Evolutionary conservation across 768 basidiomycete species (phyloP).

Genomic region (Boletus reticuloceps): DNA sequence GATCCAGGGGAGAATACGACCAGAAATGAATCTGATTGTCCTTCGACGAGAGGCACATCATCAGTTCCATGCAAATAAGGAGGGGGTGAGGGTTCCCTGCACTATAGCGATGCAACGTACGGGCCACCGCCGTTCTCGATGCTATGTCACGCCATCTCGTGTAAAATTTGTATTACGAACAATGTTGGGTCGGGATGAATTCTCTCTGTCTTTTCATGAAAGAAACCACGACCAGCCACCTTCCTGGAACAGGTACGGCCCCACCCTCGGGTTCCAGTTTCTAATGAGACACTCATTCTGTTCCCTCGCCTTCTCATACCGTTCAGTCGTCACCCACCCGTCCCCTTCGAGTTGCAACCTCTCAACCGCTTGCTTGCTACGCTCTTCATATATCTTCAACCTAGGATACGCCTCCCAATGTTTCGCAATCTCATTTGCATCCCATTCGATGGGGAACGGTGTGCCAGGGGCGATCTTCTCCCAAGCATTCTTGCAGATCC

Average conservation of each 20-base stretch:
- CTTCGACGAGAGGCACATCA: constrained; percentile 12
- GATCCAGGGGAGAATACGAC: constrained; percentile 72
- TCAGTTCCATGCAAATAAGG: constrained; percentile 28
- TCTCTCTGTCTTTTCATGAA: neutral
- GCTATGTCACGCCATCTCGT: too few relatives aligned
- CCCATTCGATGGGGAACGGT: neutral
- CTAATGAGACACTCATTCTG: neutral
- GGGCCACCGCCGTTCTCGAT: neutral
- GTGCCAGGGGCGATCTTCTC: too few relatives aligned
- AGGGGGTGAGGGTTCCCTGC: too few relatives aligned
- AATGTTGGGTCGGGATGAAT: too few relatives aligned
- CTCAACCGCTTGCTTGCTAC: neutral
- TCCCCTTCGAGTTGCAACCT: neutral
- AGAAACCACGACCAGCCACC: neutral
- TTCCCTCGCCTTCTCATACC: neutral
- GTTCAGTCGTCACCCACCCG: constrained; percentile 1
- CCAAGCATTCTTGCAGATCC: too few relatives aligned
- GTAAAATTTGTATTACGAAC: too few relatives aligned
- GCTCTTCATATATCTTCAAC: neutral
- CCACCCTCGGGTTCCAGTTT: neutral
- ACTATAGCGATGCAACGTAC: too few relatives aligned
- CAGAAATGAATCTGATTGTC: constrained; percentile 55
- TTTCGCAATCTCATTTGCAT: neutral
- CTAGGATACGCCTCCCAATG: neutral
- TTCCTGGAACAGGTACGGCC: neutral